phyloP scores from a whole-genome alignment of 805 yeast genomes.

The Clavispora carvajalis region DNA sequence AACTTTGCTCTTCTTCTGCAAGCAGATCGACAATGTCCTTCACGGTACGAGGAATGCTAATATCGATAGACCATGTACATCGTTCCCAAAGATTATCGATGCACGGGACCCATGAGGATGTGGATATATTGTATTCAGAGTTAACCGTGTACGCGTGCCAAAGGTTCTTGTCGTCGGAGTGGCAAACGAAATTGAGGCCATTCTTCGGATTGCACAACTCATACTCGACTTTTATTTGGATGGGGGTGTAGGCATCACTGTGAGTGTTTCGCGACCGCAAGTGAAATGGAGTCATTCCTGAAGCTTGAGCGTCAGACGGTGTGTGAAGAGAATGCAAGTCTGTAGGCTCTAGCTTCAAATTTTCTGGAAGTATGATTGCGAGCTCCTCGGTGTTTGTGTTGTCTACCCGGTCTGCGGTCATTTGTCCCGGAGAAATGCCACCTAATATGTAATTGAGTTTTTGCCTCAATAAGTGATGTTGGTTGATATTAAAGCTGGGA shows the following conservation, averaged over 20 bases:
- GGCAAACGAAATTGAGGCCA: constrained; percentile 74
- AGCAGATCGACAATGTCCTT: constrained; percentile 57
- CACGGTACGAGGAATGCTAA: constrained; percentile 78
- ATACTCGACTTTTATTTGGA: constrained; percentile 66
- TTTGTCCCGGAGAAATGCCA: constrained; percentile 35
- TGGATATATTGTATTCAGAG: constrained; percentile 68
- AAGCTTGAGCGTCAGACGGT: constrained; percentile 26
- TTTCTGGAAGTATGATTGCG: constrained; percentile 57
- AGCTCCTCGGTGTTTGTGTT: constrained; percentile 58
- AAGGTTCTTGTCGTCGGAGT: constrained; percentile 42
- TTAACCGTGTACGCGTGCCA: constrained; percentile 91
- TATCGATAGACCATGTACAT: constrained; percentile 86
- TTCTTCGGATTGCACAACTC: constrained; percentile 57
- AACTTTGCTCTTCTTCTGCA: constrained; percentile 15
- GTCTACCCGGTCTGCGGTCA: constrained; percentile 5
- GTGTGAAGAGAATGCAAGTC: constrained; percentile 31
- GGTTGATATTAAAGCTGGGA: constrained; percentile 38
- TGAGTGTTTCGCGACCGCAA: constrained; percentile 30
- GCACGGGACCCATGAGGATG: constrained; percentile 98
- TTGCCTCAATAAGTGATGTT: constrained; percentile 55
- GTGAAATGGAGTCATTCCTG: constrained; percentile 31
- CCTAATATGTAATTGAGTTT: constrained; percentile 50
- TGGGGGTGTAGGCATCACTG: constrained; percentile 55
- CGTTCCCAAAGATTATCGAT: constrained; percentile 83
- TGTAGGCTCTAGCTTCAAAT: constrained; percentile 55